Percentiles rank a stretch among this genome's conserved stretches.
Evolutionary conservation across 495 filamentous ascomycete species (phyloP).

Genomic region (Darksidea phi): DNA sequence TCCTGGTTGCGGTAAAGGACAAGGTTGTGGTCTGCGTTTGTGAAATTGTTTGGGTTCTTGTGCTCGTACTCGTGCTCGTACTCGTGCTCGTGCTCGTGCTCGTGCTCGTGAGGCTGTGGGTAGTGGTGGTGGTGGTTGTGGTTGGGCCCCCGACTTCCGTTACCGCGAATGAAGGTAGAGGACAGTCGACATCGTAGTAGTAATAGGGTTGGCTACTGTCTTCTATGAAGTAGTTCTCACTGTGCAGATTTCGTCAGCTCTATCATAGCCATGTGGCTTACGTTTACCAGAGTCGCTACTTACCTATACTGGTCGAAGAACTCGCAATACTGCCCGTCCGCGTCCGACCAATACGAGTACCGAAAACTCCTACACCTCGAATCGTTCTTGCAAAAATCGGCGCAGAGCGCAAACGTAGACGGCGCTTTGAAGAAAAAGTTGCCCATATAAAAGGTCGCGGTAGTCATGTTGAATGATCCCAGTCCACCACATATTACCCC

Average conservation of each 20-base stretch:
- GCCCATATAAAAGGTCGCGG: background rate
- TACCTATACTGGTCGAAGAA: constrained; percentile 4
- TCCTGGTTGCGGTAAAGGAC: background rate
- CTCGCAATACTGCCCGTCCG: constrained; percentile 3
- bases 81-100: background rate
- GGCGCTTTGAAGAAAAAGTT: constrained; percentile 5
- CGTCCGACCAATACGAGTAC: background rate
- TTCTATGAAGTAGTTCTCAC: background rate
- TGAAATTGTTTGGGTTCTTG: background rate
- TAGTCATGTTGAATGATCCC: background rate
- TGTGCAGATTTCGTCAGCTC: too few species aligned
- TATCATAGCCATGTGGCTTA: too few species aligned
- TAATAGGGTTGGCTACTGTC: background rate
- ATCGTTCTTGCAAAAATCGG: constrained; percentile 1
- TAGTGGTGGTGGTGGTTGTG: background rate
- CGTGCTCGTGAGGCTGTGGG: background rate
- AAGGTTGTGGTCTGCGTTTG: background rate
- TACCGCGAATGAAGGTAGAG: background rate
- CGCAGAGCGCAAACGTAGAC: constrained; percentile 5
- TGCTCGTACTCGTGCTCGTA: background rate
- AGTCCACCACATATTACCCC: background rate
- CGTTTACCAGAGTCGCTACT: too few species aligned
- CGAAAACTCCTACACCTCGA: background rate
- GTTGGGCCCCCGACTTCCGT: background rate
- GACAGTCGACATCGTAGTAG: constrained; percentile 11